phyloP scores from a whole-genome alignment of 2,329 filamentous ascomycete genomes.

The Chaetomiaceae sp. region DNA sequence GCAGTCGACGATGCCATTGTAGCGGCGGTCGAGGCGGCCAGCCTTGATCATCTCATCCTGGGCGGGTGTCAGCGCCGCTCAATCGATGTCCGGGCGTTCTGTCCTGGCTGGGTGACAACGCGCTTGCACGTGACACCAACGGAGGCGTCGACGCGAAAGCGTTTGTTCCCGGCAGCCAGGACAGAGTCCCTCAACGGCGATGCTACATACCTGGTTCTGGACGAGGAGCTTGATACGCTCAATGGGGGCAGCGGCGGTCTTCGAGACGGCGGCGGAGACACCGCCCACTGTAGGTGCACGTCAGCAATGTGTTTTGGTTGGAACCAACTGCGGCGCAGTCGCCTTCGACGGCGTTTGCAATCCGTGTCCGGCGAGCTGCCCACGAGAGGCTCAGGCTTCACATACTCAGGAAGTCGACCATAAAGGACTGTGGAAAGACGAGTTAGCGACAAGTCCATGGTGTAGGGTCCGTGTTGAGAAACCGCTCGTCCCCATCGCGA shows the following conservation, averaged over 20 bases:
- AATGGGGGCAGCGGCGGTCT: conserved; percentile 99
- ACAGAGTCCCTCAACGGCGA: not conserved
- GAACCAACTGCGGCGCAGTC: conserved; percentile 15
- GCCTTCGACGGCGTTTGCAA: not conserved
- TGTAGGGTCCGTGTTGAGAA: not conserved
- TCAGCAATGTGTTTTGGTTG: conserved; percentile 15
- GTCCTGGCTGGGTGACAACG: not conserved
- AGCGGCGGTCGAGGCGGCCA: conserved; percentile 97
- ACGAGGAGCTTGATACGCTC: conserved; percentile 99
- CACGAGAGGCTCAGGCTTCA: conserved; percentile 34
- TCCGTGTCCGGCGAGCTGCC: not conserved
- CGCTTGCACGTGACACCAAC: conserved; percentile 23
- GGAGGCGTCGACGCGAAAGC: conserved; percentile 2
- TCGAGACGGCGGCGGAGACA: conserved; percentile 99
- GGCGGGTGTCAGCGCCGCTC: conserved; percentile 31
- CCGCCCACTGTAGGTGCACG: conserved; percentile 66
- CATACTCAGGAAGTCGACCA: conserved; percentile 99
- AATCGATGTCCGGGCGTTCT: not conserved
- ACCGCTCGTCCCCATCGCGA: not conserved
- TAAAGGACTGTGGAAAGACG: conserved; percentile 65
- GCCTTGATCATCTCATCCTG: conserved; percentile 99
- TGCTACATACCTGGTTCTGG: conserved; percentile 89
- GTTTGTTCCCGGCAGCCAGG: not conserved
- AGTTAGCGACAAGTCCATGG: conserved; percentile 32
- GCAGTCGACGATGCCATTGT: conserved; percentile 90